Percentiles rank a stretch among this genome's conserved stretches.
phyloP scores from a whole-genome alignment of 2,329 filamentous ascomycete genomes.

The Curvularia sp. region DNA sequence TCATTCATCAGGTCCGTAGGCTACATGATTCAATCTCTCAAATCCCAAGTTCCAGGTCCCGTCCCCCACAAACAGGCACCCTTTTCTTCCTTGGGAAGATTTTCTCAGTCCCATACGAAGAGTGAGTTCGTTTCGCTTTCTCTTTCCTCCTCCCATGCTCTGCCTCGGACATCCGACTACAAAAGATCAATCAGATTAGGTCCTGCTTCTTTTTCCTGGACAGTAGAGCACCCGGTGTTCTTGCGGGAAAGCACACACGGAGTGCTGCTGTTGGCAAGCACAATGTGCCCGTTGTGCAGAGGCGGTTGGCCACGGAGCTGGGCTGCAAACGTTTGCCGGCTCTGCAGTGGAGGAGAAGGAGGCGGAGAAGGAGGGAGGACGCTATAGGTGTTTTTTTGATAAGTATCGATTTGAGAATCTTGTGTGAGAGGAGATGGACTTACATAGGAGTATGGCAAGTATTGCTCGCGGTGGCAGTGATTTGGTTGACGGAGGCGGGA shows the following conservation, averaged over 20 bases:
- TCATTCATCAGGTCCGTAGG: background rate
- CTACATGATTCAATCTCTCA: background rate
- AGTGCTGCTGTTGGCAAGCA: slow-evolving; percentile 19
- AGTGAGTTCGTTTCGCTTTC: background rate
- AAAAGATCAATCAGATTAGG: slow-evolving; percentile 4
- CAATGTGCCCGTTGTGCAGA: slow-evolving; percentile 20
- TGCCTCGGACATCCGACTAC: background rate
- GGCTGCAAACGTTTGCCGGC: slow-evolving; percentile 8
- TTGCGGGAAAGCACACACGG: background rate
- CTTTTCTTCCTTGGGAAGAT: background rate
- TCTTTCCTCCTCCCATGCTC: background rate
- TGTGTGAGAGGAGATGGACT: background rate
- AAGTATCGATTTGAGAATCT: background rate
- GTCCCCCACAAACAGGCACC: no score
- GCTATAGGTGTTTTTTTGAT: background rate
- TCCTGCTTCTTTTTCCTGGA: slow-evolving; percentile 2
- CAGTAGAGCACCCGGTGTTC: background rate
- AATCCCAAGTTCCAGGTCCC: background rate
- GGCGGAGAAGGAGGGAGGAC: background rate
- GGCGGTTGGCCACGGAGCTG: slow-evolving; percentile 14
- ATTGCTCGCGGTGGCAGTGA: background rate
- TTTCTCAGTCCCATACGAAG: background rate
- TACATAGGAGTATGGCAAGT: background rate
- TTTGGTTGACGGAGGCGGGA: background rate
- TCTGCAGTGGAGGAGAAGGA: slow-evolving; percentile 3